A percentile compares a stretch with the other conserved stretches of the same genome.
Conservation (phyloP, 768 basidiomycete genomes). For the Chalciporus piperatus region DNA sequence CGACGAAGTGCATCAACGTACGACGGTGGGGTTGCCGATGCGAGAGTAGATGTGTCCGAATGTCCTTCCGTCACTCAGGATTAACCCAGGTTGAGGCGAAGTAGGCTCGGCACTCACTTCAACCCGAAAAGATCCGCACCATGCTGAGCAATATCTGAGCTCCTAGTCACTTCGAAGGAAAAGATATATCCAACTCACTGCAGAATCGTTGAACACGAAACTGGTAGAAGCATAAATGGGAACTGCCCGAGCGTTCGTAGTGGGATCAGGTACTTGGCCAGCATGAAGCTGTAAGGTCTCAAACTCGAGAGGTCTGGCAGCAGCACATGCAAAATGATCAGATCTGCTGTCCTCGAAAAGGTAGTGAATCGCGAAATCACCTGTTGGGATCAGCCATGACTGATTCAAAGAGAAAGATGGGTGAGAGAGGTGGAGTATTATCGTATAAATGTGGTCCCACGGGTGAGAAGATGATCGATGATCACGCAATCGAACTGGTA, state of each 20-base stretch:
- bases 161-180: neutral
- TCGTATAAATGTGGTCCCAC: neutral
- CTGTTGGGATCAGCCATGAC: constrained; percentile 26
- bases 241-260: constrained; percentile 58
- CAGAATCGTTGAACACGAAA: constrained; percentile 55
- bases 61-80: constrained; percentile 24
- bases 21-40: constrained; percentile 55
- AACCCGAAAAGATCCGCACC: constrained; percentile 54
- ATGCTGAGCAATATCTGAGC: constrained; percentile 36
- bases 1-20: constrained; percentile 27
- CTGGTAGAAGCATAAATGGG: constrained; percentile 60
- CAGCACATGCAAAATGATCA: neutral
- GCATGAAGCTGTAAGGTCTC: constrained; percentile 65
- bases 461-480: neutral
- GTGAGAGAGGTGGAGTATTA: neutral
- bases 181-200: constrained; percentile 28
- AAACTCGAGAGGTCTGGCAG: constrained; percentile 44
- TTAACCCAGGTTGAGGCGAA: neutral
- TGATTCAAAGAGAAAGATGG: neutral
- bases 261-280: constrained; percentile 49
- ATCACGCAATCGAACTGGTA: neutral
- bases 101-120: constrained; percentile 19
- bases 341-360: neutral
- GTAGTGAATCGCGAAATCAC: constrained; percentile 1
- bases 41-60: constrained; percentile 54